Base-by-base conservation (phyloP, 345 rosid genomes). In the Clausena lansium region DNA sequence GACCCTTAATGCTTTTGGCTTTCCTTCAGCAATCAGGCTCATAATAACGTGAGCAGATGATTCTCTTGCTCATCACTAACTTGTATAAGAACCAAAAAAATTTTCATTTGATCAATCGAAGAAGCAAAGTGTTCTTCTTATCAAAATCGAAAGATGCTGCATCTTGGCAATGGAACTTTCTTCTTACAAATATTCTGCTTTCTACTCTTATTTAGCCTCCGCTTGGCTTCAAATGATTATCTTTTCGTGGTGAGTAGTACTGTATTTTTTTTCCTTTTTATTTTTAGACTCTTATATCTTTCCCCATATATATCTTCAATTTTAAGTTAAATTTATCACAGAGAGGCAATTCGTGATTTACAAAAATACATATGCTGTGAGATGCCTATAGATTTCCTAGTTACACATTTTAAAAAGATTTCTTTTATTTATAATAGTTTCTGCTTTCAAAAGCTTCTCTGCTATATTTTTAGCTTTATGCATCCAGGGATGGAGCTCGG, bases 161-260 rank as follows among this genome's bases (percentile, higher is more conserved):
- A 19, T 15, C 64, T 24, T 25, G 19, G 17, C 28, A 60, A 25
- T 4, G 17, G 32, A 47, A 52, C 19, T 2, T 58, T 50, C 27
- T 15, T 22, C 45, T 58, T 67, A 22, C 13, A 39, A 15, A 58
- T 73, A 2, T 59, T 67, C 39, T 73, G 61, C 61, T 50, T 67
- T 58, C 61, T 58, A 14, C 61, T 79, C 68, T 79, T 25, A 8
- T 1, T n/a, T 27, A 20, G 27, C 54, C 20, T 72, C 22, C 15
- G 67, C 67, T 50, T 41, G 1, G 77, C 59, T 74, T 74, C 28
- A 13, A 1, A 75, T 75, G 41, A 80, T 61, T 55, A 75, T 35
- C 15, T 69, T 74, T 75, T 61, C 4, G 55, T 76, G 45, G 73
- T 66, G n/a, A 76, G 62, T 50, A 66, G 62, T 32, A 66, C 27